phyloP scores from a whole-genome alignment of 2,329 filamentous ascomycete genomes.

The Exophiala dermatitidis region DNA sequence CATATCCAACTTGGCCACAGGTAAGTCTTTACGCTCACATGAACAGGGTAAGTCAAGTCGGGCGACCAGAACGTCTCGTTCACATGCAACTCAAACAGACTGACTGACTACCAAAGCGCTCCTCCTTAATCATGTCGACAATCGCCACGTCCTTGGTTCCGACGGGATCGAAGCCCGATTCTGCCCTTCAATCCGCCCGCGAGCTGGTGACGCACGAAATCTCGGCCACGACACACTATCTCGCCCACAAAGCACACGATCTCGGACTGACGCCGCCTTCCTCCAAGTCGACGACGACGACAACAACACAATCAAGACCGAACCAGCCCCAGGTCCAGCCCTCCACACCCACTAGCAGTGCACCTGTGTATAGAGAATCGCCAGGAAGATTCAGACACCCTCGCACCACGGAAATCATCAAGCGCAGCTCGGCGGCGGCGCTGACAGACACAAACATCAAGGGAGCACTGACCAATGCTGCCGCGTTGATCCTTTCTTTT shows the following conservation, averaged over 20 bases:
- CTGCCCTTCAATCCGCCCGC: constrained; percentile 9
- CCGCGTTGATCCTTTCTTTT: constrained; percentile 47
- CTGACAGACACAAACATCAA: constrained; percentile 73
- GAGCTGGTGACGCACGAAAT: constrained; percentile 4
- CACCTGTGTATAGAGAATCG: constrained; percentile 28
- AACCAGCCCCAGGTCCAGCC: neutral
- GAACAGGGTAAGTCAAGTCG: neutral
- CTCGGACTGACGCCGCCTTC: neutral
- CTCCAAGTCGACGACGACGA: neutral
- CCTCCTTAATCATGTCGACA: constrained; percentile 14
- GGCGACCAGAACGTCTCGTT: neutral
- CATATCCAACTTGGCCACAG: no score
- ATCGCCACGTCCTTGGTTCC: constrained; percentile 16
- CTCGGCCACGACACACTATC: constrained; percentile 1
- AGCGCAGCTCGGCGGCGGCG: constrained; percentile 66
- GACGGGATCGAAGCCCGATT: constrained; percentile 1
- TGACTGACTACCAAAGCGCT: neutral
- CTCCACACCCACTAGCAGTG: neutral
- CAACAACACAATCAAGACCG: neutral
- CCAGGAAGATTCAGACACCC: constrained; percentile 88
- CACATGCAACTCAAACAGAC: neutral
- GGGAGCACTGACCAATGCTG: constrained; percentile 61
- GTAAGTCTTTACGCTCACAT: neutral
- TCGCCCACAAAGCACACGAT: neutral
- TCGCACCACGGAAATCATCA: constrained; percentile 75